Evolutionary conservation across 345 rosid genomes (phyloP), one percentile per base, ranked within the genome.

Genomic region (Brassica juncea): DNA sequence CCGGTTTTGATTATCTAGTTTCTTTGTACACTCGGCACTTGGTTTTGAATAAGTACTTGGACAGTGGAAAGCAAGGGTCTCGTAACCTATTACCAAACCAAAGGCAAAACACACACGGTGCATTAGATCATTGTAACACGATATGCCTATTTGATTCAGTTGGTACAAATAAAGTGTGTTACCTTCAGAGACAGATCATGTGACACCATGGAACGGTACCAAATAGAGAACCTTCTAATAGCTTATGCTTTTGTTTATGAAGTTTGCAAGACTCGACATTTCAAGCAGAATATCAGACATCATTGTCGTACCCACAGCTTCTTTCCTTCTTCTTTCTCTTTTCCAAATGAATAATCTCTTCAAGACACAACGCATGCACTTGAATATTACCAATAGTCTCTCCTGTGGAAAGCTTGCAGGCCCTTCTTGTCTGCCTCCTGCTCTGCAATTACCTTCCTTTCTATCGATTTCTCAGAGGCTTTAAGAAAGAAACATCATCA

Each of bases 111-210:
- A 15, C 54, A 64, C 54, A 19, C 14, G 15, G 54, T 39, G 19
- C 57, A 30, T 23, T 62, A 79, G 47, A 39, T 66, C 8, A 37
- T 19, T 65, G 14, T 2, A 34, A 31, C 4, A 69, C 15, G 19
- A 27, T 35, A 25, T 35, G 58, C 4, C 9, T 39, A 37, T 55
- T 44, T 52, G 54, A 65, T 12, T 31, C 3, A 19, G 27, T 0
- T n/a, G n/a, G 47, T 70, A 42, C 49, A 63, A 65, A 70, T 27
- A 35, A 44, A 8, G 61, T 10, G 60, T 27, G 31, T 81, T 81
- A 90, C 97, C 97, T 92, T 89, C 52, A 85, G 79, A 63, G 90
- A 91, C 58, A 92, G 75, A 68, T 89, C 94, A 85, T 94, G 97
- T 42, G 89, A 84, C 32, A 91, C 79, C 42, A 85, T 84, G 54